Evolutionary conservation across 768 basidiomycete genomes (phyloP).

Genomic region (Collybia nuda): DNA sequence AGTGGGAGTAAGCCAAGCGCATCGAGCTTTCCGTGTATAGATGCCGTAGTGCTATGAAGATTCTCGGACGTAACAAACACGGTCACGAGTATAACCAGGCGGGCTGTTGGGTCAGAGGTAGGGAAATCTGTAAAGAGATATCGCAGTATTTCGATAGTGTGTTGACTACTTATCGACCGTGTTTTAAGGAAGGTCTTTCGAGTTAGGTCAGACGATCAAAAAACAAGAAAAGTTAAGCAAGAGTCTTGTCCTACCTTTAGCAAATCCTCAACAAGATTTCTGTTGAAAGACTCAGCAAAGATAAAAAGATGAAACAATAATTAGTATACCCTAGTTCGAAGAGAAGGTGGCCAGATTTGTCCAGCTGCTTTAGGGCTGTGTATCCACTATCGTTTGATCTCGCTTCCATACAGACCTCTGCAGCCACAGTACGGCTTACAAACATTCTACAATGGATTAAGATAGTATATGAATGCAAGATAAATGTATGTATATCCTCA

Average conservation of each 20-base stretch:
- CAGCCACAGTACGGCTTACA: constrained; percentile 79
- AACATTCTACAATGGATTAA: constrained; percentile 62
- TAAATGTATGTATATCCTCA: constrained; percentile 27
- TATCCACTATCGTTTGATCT: constrained; percentile 71
- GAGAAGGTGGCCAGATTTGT: constrained; percentile 62
- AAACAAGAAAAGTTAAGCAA: constrained; percentile 3
- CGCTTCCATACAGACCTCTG: constrained; percentile 81
- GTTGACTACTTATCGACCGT: constrained; percentile 55
- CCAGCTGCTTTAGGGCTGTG: constrained; percentile 62
- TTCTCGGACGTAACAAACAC: constrained; percentile 50
- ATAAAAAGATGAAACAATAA: background rate
- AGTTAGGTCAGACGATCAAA: constrained; percentile 9
- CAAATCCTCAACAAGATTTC: constrained; percentile 60
- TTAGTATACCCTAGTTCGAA: constrained; percentile 63
- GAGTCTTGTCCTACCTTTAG: constrained; percentile 49
- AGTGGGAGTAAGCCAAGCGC: constrained; percentile 54
- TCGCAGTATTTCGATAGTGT: constrained; percentile 53
- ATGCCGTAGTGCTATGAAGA: constrained; percentile 25
- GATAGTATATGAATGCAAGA: too few species aligned
- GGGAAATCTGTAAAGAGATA: constrained; percentile 70
- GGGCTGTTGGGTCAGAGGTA: constrained; percentile 55
- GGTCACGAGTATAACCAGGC: constrained; percentile 72
- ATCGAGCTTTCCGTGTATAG: constrained; percentile 52
- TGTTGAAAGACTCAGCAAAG: constrained; percentile 19
- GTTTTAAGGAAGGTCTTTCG: constrained; percentile 67